Conservation (phyloP, 768 basidiomycete genomes). For the Guyanaporus albipodus region DNA sequence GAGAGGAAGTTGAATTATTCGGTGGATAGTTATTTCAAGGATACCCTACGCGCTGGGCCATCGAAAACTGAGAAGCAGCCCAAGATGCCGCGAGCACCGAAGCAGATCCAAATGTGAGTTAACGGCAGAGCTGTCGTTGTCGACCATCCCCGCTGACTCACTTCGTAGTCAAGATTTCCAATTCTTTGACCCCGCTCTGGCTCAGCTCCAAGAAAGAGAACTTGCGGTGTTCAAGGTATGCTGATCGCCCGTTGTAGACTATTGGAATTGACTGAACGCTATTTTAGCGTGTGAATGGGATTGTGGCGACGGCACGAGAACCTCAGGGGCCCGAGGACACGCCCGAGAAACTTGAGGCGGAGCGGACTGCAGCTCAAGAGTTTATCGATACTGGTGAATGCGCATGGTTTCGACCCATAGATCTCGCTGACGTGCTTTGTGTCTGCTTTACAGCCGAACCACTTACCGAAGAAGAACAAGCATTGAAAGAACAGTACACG, state of each 20-base stretch:
- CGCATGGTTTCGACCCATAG: neutral
- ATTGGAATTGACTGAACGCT: neutral
- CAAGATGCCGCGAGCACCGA: slow-evolving; percentile 81
- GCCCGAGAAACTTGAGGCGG: slow-evolving; percentile 79
- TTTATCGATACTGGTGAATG: slow-evolving; percentile 76
- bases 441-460: slow-evolving; percentile 65
- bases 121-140: neutral
- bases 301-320: slow-evolving; percentile 61
- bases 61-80: slow-evolving; percentile 79
- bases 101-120: slow-evolving; percentile 78
- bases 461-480: slow-evolving; percentile 82
- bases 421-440: neutral
- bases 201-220: slow-evolving; percentile 84
- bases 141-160: neutral
- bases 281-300: slow-evolving; percentile 58
- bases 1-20: slow-evolving; percentile 94
- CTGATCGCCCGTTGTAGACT: neutral
- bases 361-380: slow-evolving; percentile 74
- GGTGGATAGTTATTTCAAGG: slow-evolving; percentile 94
- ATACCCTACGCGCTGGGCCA: slow-evolving; percentile 76
- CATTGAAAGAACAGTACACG: slow-evolving; percentile 74
- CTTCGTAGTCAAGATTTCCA: slow-evolving; percentile 84
- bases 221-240: slow-evolving; percentile 71
- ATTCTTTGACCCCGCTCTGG: slow-evolving; percentile 83
- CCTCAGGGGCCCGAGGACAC: slow-evolving; percentile 69